Evolutionary conservation across 1,139 yeast genomes (phyloP).

Genomic region (Entelexis sorbosivorans): DNA sequence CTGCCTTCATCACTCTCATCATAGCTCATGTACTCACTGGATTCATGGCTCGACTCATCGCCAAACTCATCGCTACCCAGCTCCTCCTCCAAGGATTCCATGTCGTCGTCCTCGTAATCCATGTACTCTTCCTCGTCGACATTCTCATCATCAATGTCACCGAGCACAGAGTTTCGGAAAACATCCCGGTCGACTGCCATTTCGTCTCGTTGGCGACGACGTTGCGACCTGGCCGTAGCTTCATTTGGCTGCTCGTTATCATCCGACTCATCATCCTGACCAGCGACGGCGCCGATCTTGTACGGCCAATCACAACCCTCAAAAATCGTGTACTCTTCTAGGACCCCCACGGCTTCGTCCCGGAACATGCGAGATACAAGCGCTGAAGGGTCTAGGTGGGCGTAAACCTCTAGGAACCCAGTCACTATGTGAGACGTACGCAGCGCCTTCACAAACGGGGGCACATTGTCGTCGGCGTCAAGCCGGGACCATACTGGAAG

Average conservation of each 20-base stretch:
- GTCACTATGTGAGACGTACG: not conserved
- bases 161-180: conserved; percentile 17
- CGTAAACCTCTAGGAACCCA: not conserved
- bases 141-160: conserved; percentile 13
- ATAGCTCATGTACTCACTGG: conserved; percentile 1
- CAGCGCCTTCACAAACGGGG: not conserved
- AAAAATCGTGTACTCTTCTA: not conserved
- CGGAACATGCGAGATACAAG: not conserved
- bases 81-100: not conserved
- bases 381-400: not conserved
- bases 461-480: not conserved
- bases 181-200: conserved; percentile 2
- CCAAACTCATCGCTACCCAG: not conserved
- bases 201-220: not conserved
- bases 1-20: conserved; percentile 13
- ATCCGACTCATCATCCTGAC: not conserved
- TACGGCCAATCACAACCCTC: not conserved
- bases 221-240: not conserved
- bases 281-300: not conserved
- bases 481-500: not conserved
- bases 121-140: not conserved
- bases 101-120: conserved; percentile 4
- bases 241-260: not conserved
- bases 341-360: not conserved
- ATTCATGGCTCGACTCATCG: not conserved